Conservation (phyloP, 768 basidiomycete genomes). For the Calocera cornea region DNA sequence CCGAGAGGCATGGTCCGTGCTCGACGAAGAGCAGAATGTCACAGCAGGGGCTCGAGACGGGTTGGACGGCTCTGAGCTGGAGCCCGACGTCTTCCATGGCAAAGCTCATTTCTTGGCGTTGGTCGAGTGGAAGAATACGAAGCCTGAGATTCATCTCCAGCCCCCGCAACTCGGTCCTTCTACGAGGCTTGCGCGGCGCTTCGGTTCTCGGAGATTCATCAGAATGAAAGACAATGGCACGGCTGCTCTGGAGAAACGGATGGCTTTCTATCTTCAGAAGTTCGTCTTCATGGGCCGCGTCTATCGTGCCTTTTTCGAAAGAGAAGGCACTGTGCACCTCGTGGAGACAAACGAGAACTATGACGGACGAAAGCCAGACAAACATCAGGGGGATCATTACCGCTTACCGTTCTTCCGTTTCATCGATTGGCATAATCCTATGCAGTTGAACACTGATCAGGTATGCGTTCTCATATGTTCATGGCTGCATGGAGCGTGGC, state of each 20-base stretch:
- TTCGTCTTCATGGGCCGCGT: conserved; percentile 42
- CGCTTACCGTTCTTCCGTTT: conserved; percentile 34
- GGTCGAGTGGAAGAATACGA: conserved; percentile 21
- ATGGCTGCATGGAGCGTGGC: neutral
- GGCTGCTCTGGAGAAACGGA: neutral
- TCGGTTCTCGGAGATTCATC: conserved; percentile 49
- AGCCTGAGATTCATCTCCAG: conserved; percentile 34
- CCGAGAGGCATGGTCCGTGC: conserved; percentile 43
- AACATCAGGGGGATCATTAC: neutral
- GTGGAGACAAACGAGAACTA: conserved; percentile 38
- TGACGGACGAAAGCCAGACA: neutral
- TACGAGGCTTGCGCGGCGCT: conserved; percentile 42
- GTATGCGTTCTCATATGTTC: conserved; percentile 23
- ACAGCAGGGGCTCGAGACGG: conserved; percentile 27
- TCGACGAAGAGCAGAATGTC: conserved; percentile 41
- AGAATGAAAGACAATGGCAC: conserved; percentile 18
- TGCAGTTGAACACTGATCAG: conserved; percentile 36
- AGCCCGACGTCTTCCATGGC: conserved; percentile 43
- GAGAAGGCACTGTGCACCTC: conserved; percentile 44
- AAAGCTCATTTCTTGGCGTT: conserved; percentile 39
- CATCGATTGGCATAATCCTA: conserved; percentile 42
- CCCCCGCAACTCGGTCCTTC: conserved; percentile 41
- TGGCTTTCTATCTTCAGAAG: conserved; percentile 35
- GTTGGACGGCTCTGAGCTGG: conserved; percentile 29
- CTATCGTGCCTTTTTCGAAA: conserved; percentile 48